These are phyloP conservation scores for Lodderomyces oxycetoniae DNA, from an alignment of 1,139 yeast genomes.

Conservation along the genomic window DNA sequence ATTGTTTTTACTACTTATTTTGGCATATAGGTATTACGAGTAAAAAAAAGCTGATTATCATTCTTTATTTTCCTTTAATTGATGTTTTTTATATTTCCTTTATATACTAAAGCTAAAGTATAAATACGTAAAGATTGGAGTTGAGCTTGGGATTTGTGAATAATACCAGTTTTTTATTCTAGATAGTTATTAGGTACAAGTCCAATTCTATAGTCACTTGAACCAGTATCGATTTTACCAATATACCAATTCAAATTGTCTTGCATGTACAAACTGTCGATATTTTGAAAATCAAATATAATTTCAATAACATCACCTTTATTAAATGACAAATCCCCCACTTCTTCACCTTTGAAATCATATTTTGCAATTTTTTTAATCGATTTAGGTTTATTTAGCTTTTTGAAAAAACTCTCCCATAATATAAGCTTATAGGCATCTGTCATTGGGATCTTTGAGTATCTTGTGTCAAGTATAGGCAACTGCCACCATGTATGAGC, in stretches of 20 bases:
- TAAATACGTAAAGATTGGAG: too few species aligned
- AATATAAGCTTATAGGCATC: constrained; percentile 2
- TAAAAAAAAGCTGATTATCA: too few species aligned
- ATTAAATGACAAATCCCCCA: constrained; percentile 40
- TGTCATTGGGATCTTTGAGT: neutral
- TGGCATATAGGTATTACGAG: too few species aligned
- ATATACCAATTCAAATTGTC: constrained; percentile 33
- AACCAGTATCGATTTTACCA: constrained; percentile 19
- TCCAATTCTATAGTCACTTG: constrained; percentile 26
- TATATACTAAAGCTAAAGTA: too few species aligned
- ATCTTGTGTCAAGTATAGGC: neutral
- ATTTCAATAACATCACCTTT: constrained; percentile 34
- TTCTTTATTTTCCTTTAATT: too few species aligned
- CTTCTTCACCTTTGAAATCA: constrained; percentile 29
- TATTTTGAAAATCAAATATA: constrained; percentile 29
- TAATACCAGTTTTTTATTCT: constrained; percentile 6
- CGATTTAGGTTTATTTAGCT: constrained; percentile 11
- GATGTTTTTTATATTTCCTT: too few species aligned
- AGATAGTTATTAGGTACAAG: constrained; percentile 39
- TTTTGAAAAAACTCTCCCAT: constrained; percentile 4
- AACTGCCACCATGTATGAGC: neutral
- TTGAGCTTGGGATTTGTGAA: too few species aligned
- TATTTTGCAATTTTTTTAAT: constrained; percentile 20
- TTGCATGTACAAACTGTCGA: constrained; percentile 20
- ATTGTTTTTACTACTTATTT: too few species aligned